These are phyloP conservation scores for Boletus smithii DNA, from an alignment of 1,284 basidiomycete species.

Conservation along the genomic window DNA sequence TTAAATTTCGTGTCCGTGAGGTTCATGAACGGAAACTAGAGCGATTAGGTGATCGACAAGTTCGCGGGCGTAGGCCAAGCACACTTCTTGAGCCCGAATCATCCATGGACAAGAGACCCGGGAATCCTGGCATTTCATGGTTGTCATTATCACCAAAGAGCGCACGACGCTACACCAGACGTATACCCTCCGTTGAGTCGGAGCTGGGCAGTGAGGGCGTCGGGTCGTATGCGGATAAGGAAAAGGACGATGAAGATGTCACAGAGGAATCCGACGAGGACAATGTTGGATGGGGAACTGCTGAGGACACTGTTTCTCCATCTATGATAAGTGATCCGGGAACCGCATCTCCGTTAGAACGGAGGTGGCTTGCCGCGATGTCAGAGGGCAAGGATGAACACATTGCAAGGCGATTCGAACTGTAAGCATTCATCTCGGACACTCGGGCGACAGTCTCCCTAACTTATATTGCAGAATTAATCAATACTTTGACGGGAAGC, in stretches of 20 bases:
- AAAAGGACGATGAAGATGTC: constrained; percentile 33
- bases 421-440: constrained; percentile 44
- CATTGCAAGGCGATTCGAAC: constrained; percentile 61
- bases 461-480: constrained; percentile 53
- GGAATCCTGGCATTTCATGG: constrained; percentile 35
- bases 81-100: constrained; percentile 24
- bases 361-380: constrained; percentile 81
- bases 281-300: constrained; percentile 47
- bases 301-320: constrained; percentile 52
- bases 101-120: constrained; percentile 22
- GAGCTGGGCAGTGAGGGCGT: constrained; percentile 39
- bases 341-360: constrained; percentile 70
- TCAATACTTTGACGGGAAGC: constrained; percentile 80
- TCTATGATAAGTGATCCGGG: constrained; percentile 81
- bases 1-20: constrained; percentile 66
- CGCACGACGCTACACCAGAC: constrained; percentile 43
- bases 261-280: constrained; percentile 39
- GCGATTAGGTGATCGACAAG: constrained; percentile 30
- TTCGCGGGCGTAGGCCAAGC: constrained; percentile 24
- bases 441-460: not conserved
- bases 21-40: constrained; percentile 44
- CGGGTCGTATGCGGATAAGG: constrained; percentile 22
- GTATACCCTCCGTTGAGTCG: constrained; percentile 44
- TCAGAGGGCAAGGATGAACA: constrained; percentile 68
- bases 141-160: constrained; percentile 51